Percentiles rank a stretch among this genome's conserved stretches.
phyloP scores from a whole-genome alignment of 805 yeast genomes.

The Candida tibetensis region DNA sequence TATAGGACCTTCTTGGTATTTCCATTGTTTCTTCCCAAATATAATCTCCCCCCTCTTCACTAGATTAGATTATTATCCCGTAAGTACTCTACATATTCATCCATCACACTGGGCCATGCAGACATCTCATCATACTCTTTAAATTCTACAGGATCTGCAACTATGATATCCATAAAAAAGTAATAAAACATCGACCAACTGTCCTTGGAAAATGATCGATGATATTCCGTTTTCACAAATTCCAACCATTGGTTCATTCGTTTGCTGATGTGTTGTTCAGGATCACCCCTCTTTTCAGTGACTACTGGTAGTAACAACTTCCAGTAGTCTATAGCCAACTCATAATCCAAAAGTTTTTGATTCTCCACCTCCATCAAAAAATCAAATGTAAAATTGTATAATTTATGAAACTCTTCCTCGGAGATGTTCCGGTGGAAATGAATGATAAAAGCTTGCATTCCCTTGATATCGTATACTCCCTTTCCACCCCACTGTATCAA shows the following conservation, averaged over 20 bases:
- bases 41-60: no score
- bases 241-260: constrained; percentile 55
- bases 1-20: no score
- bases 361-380: constrained; percentile 58
- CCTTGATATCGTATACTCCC: constrained; percentile 27
- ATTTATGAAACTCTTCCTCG: constrained; percentile 44
- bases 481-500: constrained; percentile 54
- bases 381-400: constrained; percentile 71
- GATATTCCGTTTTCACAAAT: constrained; percentile 46
- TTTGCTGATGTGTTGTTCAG: constrained; percentile 11
- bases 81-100: constrained; percentile 69
- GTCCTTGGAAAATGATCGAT: constrained; percentile 60
- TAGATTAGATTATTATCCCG: constrained; percentile 21
- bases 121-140: constrained; percentile 69
- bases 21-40: no score
- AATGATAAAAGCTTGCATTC: constrained; percentile 43
- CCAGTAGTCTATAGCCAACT: constrained; percentile 78
- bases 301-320: constrained; percentile 47
- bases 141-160: constrained; percentile 47
- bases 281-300: constrained; percentile 3
- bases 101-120: constrained; percentile 91
- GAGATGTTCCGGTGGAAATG: constrained; percentile 13
- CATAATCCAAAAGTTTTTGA: constrained; percentile 54
- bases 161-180: constrained; percentile 52
- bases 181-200: constrained; percentile 82